phyloP scores from a whole-genome alignment of 2,329 filamentous ascomycete species.

The Karstenula rhodostoma region DNA sequence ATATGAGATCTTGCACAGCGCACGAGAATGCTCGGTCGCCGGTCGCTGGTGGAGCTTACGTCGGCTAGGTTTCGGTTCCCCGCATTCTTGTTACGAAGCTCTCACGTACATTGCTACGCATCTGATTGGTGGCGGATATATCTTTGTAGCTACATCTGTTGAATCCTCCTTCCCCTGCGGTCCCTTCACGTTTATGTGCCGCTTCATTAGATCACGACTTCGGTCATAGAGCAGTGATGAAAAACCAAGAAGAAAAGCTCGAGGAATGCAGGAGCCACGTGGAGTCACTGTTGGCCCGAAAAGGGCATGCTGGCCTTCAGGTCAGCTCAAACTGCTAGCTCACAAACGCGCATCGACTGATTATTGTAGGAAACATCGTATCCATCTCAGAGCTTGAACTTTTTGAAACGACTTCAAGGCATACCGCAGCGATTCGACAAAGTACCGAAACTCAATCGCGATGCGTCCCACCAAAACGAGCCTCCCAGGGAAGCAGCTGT shows the following conservation, averaged over 20 bases:
- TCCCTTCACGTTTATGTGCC: not conserved
- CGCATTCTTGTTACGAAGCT: not conserved
- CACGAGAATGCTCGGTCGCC: not conserved
- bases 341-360: not conserved
- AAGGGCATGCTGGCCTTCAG: slow-evolving; percentile 14
- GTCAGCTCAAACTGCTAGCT: not conserved
- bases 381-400: slow-evolving; percentile 28
- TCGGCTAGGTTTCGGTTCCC: slow-evolving; percentile 15
- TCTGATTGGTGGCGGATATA: not conserved
- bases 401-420: slow-evolving; percentile 18
- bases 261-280: slow-evolving; percentile 22
- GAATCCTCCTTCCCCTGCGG: not conserved
- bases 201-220: not conserved
- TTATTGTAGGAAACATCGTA: slow-evolving; percentile 27
- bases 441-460: not conserved
- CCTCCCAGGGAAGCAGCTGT: not conserved
- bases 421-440: slow-evolving; percentile 5
- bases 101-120: not conserved
- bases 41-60: not conserved
- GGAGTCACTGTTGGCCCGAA: slow-evolving; percentile 15
- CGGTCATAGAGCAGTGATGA: not conserved
- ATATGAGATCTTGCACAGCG: not conserved
- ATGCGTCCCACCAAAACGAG: not conserved
- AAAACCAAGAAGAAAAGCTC: slow-evolving; percentile 1
- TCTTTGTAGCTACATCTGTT: not conserved